These are phyloP conservation scores for Cryphonectria carpinicola DNA, from an alignment of 2,329 filamentous ascomycete species.

Conservation along the genomic window DNA sequence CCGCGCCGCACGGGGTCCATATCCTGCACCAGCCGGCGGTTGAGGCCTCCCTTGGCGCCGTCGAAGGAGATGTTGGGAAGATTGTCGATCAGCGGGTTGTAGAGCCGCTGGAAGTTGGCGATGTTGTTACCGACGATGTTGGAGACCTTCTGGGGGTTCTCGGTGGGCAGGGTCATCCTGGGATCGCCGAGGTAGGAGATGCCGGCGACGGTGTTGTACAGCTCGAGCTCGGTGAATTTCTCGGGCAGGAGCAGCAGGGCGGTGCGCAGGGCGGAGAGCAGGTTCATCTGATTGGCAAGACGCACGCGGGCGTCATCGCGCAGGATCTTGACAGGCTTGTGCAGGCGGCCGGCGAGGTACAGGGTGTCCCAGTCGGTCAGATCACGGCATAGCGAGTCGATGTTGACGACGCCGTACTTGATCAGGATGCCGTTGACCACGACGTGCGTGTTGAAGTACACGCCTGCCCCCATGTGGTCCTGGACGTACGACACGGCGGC, in stretches of 20 bases:
- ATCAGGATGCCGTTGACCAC: conserved; percentile 94
- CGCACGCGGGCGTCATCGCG: conserved; percentile 91
- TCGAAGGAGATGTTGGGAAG: conserved; percentile 85
- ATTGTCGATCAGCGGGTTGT: conserved; percentile 85
- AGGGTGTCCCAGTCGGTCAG: conserved; percentile 90
- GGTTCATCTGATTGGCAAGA: conserved; percentile 92
- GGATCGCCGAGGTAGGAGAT: conserved; percentile 95
- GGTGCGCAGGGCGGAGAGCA: conserved; percentile 87
- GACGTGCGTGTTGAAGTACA: conserved; percentile 97
- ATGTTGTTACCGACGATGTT: conserved; percentile 96
- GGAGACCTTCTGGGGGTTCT: conserved; percentile 88
- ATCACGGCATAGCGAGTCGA: conserved; percentile 86
- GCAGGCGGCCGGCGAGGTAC: conserved; percentile 92
- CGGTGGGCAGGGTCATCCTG: conserved; percentile 88
- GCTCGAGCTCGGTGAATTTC: conserved; percentile 80
- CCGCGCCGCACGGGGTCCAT: conserved; percentile 90
- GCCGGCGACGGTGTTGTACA: conserved; percentile 89
- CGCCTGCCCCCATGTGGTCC: conserved; percentile 85
- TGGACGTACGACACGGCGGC: conserved; percentile 84
- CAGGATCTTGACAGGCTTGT: conserved; percentile 97
- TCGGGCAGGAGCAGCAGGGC: conserved; percentile 84
- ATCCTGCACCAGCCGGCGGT: conserved; percentile 78
- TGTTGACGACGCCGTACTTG: conserved; percentile 96
- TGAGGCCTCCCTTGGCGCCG: conserved; percentile 66
- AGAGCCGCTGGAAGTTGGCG: conserved; percentile 87